These are phyloP conservation scores for Linnemannia elongata DNA, from an alignment of 192 early-diverging fungal genomes.

Conservation along the genomic window DNA sequence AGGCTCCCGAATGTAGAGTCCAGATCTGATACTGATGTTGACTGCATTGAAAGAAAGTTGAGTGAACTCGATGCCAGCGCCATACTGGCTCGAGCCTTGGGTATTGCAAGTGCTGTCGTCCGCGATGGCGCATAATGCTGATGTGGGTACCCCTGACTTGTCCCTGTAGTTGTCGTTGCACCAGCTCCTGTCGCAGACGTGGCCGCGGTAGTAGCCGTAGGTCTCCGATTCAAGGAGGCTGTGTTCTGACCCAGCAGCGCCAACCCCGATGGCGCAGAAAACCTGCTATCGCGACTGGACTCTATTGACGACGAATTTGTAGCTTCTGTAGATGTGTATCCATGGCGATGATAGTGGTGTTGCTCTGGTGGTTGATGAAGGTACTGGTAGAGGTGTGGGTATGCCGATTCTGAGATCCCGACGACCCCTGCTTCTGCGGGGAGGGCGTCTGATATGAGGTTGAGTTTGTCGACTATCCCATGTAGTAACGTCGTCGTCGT, in stretches of 20 bases:
- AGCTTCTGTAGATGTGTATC: neutral
- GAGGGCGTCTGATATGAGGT: slow-evolving; percentile 5
- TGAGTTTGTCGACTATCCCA: slow-evolving; percentile 30
- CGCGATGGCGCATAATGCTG: neutral
- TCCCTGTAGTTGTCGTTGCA: neutral
- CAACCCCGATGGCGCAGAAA: slow-evolving; percentile 3
- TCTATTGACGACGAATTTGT: neutral
- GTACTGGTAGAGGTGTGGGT: slow-evolving; percentile 27
- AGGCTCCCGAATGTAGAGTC: neutral
- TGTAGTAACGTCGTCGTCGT: slow-evolving; percentile 26
- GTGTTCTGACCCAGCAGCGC: slow-evolving; percentile 27
- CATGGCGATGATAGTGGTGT: neutral
- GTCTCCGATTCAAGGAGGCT: neutral
- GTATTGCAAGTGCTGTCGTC: slow-evolving; percentile 11
- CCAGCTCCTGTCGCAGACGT: neutral
- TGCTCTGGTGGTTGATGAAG: neutral
- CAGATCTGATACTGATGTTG: slow-evolving; percentile 8
- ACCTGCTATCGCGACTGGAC: neutral
- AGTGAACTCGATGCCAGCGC: slow-evolving; percentile 31
- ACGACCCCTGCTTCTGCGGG: slow-evolving; percentile 1
- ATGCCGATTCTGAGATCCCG: slow-evolving; percentile 1
- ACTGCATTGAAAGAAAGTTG: slow-evolving; percentile 2
- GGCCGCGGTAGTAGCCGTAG: neutral
- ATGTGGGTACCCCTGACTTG: neutral
- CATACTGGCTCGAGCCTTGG: slow-evolving; percentile 49